Conservation (phyloP, 495 filamentous ascomycete genomes). For the Lasiosphaeria miniovina region DNA sequence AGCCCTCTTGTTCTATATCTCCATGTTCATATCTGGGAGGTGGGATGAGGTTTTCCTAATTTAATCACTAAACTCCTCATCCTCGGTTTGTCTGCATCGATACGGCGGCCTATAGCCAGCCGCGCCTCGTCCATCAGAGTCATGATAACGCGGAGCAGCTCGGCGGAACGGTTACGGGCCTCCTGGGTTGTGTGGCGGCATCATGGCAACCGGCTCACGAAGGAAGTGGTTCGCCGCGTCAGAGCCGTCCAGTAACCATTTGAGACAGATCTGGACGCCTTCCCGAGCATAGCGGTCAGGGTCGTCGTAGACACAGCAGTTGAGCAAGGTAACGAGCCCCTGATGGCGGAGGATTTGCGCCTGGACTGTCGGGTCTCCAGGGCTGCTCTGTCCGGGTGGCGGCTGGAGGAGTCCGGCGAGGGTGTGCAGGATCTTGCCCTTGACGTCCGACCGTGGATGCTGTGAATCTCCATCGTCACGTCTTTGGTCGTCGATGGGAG, state of each 20-base stretch:
- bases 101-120: no score
- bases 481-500: slow-evolving; percentile 15
- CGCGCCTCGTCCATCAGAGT: no score
- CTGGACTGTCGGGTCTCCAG: slow-evolving; percentile 76
- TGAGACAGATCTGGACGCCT: slow-evolving; percentile 84
- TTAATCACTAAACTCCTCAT: no score
- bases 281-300: slow-evolving; percentile 89
- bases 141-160: no score
- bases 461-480: slow-evolving; percentile 39
- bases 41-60: no score
- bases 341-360: slow-evolving; percentile 77
- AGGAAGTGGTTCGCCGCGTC: slow-evolving; percentile 74
- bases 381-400: slow-evolving; percentile 44
- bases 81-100: no score
- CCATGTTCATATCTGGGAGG: no score
- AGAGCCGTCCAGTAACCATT: slow-evolving; percentile 83
- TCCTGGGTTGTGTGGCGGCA: no score
- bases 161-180: no score
- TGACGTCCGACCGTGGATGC: slow-evolving; percentile 79
- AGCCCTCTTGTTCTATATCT: no score
- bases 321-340: slow-evolving; percentile 79
- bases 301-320: slow-evolving; percentile 81
- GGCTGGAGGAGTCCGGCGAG: slow-evolving; percentile 73
- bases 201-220: slow-evolving; percentile 51
- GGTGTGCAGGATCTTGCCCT: slow-evolving; percentile 85